Conservation (phyloP, 169 alveolate species). For the Cryptosporidium felis region DNA sequence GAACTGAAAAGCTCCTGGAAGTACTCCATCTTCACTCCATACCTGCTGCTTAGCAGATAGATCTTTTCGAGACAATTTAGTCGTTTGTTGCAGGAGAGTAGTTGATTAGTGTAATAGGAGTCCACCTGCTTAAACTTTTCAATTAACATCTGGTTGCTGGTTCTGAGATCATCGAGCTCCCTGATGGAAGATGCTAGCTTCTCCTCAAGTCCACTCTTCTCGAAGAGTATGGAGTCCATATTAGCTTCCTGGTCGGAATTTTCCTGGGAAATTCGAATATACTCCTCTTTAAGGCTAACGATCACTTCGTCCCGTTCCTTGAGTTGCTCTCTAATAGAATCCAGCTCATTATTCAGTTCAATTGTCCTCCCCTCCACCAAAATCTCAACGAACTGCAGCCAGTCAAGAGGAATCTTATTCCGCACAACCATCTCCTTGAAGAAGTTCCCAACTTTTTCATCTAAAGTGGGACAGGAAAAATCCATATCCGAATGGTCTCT, state of each 20-base stretch:
- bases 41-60: conserved; percentile 1
- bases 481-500: neutral
- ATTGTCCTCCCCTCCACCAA: neutral
- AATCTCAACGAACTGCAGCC: conserved; percentile 42
- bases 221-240: neutral
- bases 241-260: conserved; percentile 1
- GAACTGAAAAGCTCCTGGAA: too few species aligned
- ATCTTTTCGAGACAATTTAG: conserved; percentile 45
- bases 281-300: conserved; percentile 9
- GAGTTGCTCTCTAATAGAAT: neutral
- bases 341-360: conserved; percentile 18
- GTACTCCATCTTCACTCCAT: neutral
- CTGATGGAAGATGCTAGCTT: neutral
- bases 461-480: neutral
- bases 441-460: neutral
- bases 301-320: neutral
- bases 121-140: conserved; percentile 50
- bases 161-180: neutral
- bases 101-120: conserved; percentile 23
- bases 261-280: neutral
- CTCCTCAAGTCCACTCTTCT: neutral
- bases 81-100: neutral
- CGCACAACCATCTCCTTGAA: conserved; percentile 21
- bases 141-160: neutral
- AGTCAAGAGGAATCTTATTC: conserved; percentile 34